These are phyloP conservation scores for Podospora comata DNA, from an alignment of 495 filamentous ascomycete genomes.

Conservation along the genomic window DNA sequence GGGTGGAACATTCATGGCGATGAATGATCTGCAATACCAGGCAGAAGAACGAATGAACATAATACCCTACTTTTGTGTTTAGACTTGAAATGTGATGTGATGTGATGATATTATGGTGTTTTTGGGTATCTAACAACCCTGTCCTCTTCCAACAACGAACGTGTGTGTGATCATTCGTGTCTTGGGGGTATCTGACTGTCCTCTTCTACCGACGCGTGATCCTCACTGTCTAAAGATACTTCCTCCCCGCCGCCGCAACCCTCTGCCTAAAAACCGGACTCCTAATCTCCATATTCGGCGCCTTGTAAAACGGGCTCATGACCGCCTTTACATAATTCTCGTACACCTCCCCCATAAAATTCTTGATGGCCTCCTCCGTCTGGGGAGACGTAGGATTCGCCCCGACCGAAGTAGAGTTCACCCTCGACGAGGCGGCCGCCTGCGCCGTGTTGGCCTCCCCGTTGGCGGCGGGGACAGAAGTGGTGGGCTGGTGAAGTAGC, in stretches of 20 bases:
- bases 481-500: conserved; percentile 74
- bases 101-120: neutral
- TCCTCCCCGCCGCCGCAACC: conserved; percentile 84
- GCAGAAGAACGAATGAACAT: neutral
- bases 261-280: conserved; percentile 79
- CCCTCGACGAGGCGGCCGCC: conserved; percentile 18
- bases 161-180: neutral
- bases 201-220: too few relatives aligned
- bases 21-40: neutral
- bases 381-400: conserved; percentile 80
- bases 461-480: conserved; percentile 32
- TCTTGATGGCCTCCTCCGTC: conserved; percentile 89
- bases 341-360: conserved; percentile 92
- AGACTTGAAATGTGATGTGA: neutral
- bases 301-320: conserved; percentile 91
- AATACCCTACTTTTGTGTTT: neutral
- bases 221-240: conserved; percentile 59
- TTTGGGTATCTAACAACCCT: neutral
- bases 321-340: conserved; percentile 94
- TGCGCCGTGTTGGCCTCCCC: neutral
- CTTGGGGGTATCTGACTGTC: too few relatives aligned
- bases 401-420: conserved; percentile 63
- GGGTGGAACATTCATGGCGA: neutral
- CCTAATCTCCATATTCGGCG: conserved; percentile 69
- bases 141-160: neutral